phyloP scores from a whole-genome alignment of 768 basidiomycete genomes.

The Rhodotorula diobovata region DNA sequence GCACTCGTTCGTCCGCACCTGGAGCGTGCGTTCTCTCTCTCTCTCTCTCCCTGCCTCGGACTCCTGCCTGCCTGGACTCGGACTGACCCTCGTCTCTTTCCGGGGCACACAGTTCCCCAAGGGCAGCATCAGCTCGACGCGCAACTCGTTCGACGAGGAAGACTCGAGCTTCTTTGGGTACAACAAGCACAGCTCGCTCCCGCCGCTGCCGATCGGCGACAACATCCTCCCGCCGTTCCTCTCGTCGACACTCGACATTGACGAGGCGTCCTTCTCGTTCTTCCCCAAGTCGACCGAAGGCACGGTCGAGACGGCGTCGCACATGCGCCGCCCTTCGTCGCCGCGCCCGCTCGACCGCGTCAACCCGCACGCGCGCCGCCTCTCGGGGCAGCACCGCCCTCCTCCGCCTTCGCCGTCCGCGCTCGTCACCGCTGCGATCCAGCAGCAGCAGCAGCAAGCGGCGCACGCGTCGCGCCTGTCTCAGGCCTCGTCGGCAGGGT shows the following conservation, averaged over 20 bases:
- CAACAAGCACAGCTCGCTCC: slow-evolving; percentile 40
- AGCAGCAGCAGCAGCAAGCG: slow-evolving; percentile 11
- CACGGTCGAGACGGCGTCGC: slow-evolving; percentile 12
- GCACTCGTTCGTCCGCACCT: slow-evolving; percentile 37
- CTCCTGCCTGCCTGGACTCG: background rate
- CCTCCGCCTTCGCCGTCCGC: slow-evolving; percentile 34
- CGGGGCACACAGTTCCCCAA: slow-evolving; percentile 38
- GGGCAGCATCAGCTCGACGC: slow-evolving; percentile 27
- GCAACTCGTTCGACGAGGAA: slow-evolving; percentile 33
- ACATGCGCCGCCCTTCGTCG: slow-evolving; percentile 38
- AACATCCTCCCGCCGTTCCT: slow-evolving; percentile 38
- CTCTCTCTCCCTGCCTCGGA: background rate
- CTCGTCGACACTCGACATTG: slow-evolving; percentile 33
- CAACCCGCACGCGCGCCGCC: slow-evolving; percentile 28
- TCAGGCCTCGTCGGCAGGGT: background rate
- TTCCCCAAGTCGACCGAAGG: slow-evolving; percentile 6
- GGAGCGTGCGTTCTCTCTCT: slow-evolving; percentile 35
- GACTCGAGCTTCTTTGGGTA: slow-evolving; percentile 37
- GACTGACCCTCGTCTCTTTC: background rate
- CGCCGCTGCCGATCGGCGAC: slow-evolving; percentile 30
- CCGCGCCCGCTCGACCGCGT: slow-evolving; percentile 34
- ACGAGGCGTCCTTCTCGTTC: slow-evolving; percentile 27
- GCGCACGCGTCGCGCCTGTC: slow-evolving; percentile 12
- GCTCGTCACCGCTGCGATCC: slow-evolving; percentile 25
- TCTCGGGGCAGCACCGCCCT: slow-evolving; percentile 29